These are phyloP conservation scores for Metschnikowia proteae DNA, from an alignment of 805 yeast species.

Conservation along the genomic window DNA sequence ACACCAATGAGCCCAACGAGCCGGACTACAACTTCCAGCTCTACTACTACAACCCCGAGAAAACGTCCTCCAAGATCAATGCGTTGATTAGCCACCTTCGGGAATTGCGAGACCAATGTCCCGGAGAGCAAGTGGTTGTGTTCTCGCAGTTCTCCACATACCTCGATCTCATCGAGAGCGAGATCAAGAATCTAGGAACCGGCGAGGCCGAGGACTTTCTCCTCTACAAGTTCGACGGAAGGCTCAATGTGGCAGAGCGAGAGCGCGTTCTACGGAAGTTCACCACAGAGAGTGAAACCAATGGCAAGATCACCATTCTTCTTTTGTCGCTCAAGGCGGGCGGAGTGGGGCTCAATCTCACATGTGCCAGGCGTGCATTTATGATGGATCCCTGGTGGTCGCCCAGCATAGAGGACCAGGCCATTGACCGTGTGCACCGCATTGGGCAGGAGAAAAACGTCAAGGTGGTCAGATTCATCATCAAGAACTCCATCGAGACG, in stretches of 20 bases:
- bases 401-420: slow-evolving; percentile 86
- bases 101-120: slow-evolving; percentile 48
- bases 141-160: slow-evolving; percentile 89
- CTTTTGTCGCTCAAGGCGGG: slow-evolving; percentile 85
- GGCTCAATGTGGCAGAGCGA: slow-evolving; percentile 63
- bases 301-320: slow-evolving; percentile 44
- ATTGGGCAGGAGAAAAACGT: slow-evolving; percentile 80
- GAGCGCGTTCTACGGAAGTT: slow-evolving; percentile 58
- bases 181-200: slow-evolving; percentile 37
- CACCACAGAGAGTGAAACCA: slow-evolving; percentile 27
- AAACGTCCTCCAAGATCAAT: slow-evolving; percentile 67
- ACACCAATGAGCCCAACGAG: slow-evolving; percentile 22
- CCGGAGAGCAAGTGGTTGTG: slow-evolving; percentile 74
- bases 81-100: slow-evolving; percentile 62
- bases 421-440: slow-evolving; percentile 85
- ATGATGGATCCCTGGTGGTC: slow-evolving; percentile 99
- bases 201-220: slow-evolving; percentile 41
- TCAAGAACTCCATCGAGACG: slow-evolving; percentile 80
- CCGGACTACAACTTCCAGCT: slow-evolving; percentile 31
- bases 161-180: slow-evolving; percentile 68
- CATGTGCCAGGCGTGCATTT: slow-evolving; percentile 79
- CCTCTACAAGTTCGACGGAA: slow-evolving; percentile 78
- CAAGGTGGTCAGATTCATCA: slow-evolving; percentile 72
- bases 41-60: slow-evolving; percentile 46
- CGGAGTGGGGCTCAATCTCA: slow-evolving; percentile 87